A percentile compares a stretch with the other conserved stretches of the same genome.
phyloP scores from a whole-genome alignment of 2,329 filamentous ascomycete genomes.

The Ceratocystis diversiconidia region DNA sequence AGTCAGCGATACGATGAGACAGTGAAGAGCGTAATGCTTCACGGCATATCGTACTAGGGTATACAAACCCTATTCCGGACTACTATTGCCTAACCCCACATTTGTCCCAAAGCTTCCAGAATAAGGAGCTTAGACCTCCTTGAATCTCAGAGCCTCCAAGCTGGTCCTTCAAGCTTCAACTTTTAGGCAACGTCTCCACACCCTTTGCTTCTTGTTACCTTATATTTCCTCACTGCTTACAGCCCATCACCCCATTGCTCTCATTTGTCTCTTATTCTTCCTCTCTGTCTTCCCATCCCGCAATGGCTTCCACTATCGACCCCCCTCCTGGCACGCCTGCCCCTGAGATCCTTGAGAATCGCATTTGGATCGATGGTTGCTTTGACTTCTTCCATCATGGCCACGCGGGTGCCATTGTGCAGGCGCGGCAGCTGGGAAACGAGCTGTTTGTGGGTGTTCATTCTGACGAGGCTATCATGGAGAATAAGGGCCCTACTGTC shows the following conservation, averaged over 20 bases:
- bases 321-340: constrained; percentile 34
- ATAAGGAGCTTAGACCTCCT: constrained; percentile 1
- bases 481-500: constrained; percentile 95
- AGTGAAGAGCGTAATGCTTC: too few species aligned
- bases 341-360: constrained; percentile 46
- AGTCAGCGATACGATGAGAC: too few species aligned
- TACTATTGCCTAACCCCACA: neutral
- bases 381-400: constrained; percentile 99
- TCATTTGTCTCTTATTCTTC: too few species aligned
- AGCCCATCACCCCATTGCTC: neutral
- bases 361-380: constrained; percentile 97
- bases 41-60: too few species aligned
- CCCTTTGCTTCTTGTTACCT: too few species aligned
- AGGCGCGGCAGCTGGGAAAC: constrained; percentile 78
- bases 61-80: too few species aligned
- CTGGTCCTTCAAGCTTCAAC: neutral
- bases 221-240: neutral
- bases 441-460: constrained; percentile 89
- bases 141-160: neutral
- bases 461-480: constrained; percentile 85
- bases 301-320: constrained; percentile 15
- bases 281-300: neutral
- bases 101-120: neutral
- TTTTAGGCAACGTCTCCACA: neutral
- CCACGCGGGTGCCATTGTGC: constrained; percentile 91